Base-by-base conservation (phyloP, 2,329 filamentous ascomycete genomes). In the Exophiala alcalophila region DNA sequence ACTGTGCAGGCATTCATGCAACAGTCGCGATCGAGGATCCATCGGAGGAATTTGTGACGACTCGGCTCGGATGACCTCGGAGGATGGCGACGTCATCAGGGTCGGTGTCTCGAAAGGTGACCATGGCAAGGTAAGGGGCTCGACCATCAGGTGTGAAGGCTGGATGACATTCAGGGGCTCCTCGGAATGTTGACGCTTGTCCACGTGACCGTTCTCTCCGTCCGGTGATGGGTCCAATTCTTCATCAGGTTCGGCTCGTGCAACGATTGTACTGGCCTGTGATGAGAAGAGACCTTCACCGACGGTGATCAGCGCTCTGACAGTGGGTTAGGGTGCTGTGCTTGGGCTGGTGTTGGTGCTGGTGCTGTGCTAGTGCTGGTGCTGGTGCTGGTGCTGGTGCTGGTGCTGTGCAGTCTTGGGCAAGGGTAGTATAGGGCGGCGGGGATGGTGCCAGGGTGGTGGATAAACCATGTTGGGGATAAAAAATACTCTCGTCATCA, bases 261-360 rank as follows among this genome's bases (percentile, higher is more conserved):
- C 39, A 12, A 46, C 38, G 5, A 52, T 32, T 9, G 49, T 49
- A 37, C 35, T 31, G 16, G 49, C 41, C 43, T 52, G 40, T 39
- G 49, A 52, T 38, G 49, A 49, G 45, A 49, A 52, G 29, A 45
- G 44, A 40, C 45, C 49, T 52, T 52, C 38, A 48, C 42, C 34
- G 32, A 41, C 32, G 41, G 41, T 46, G 49, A 49, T 52, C 49
- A 52, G 49, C 49, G 49, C 42, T 49, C 40, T 52, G 44, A 52
- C 45, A 49, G 44, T 38, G 42, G 45, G 35, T 30, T n/a, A 36
- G 36, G 31, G 36, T 45, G 35, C 41, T 45, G 37, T 44, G 46
- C 46, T 49, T 36, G 35, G 25, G 40, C 34, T 39, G 40, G 40
- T 44, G 44, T 38, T 46, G 42, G 47, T 37, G 44, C 31, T 40